These are phyloP conservation scores for Collybia sordida DNA, from an alignment of 768 basidiomycete species.

Conservation along the genomic window DNA sequence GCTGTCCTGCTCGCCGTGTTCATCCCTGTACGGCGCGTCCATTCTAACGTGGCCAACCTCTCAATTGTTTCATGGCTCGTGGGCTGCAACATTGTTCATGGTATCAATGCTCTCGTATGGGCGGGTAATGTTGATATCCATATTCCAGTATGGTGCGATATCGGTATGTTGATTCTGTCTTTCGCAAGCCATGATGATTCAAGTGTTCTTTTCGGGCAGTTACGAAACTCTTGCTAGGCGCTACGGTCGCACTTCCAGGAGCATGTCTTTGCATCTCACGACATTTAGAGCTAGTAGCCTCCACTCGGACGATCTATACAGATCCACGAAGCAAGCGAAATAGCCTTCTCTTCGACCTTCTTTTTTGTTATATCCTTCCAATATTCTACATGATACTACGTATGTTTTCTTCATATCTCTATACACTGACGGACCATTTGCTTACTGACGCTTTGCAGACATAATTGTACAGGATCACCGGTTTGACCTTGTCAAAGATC, in stretches of 20 bases:
- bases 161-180: constrained; percentile 43
- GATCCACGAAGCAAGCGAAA: constrained; percentile 35
- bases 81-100: constrained; percentile 45
- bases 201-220: constrained; percentile 33
- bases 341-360: constrained; percentile 42
- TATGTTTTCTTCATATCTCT: constrained; percentile 33
- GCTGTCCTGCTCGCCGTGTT: constrained; percentile 38
- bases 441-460: constrained; percentile 33
- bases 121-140: constrained; percentile 42
- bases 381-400: constrained; percentile 57
- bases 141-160: constrained; percentile 73
- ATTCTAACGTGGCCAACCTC: constrained; percentile 43
- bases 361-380: constrained; percentile 55
- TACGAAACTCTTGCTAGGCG: constrained; percentile 53
- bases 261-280: constrained; percentile 56
- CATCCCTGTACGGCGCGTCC: constrained; percentile 42
- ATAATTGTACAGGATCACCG: constrained; percentile 59
- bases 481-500: constrained; percentile 57
- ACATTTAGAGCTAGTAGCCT: constrained; percentile 54
- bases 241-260: constrained; percentile 56
- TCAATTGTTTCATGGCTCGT: constrained; percentile 55
- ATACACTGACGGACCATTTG: background rate
- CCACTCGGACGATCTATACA: constrained; percentile 33
- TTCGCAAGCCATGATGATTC: background rate
- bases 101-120: constrained; percentile 66